Base-by-base conservation (phyloP, 2,329 filamentous ascomycete species). In the Xylaria sp. region DNA sequence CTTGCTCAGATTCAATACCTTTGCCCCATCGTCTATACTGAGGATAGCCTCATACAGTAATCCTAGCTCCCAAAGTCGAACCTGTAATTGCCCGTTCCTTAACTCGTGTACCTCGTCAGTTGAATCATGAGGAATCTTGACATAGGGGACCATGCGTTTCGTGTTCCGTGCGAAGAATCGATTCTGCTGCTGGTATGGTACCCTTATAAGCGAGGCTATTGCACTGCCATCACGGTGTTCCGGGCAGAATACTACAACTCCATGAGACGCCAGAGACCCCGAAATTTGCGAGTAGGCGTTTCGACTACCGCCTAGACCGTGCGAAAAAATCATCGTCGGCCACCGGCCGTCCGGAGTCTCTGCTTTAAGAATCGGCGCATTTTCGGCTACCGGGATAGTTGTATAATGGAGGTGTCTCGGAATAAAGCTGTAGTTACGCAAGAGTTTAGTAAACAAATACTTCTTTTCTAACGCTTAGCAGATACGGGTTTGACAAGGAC, bases 251-350 rank as follows among this genome's bases (percentile, higher is more conserved):
- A 97, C 93, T 8, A 96, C 89, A 25, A 94, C 85, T 50, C 94
- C 94, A 76, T 96, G 90, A 23, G 92, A 94, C 4, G 94, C 92
- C 34, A 97, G 82, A 0, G 92, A 93, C 18, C 92, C 92, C 20
- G 88, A 91, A 28, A 97, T 82, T 76, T 94, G 91, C n/a, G 92
- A 95, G 82, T 97, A 97, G 12, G 92, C 89, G 76, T 96, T 96
- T 73, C 92, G 87, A 69, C 89, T 91, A 46, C 94, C 94, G 46
- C 92, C 94, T 1, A 97, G 84, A 0, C 94, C 94, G 77, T 97
- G 94, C 1, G 93, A 96, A 81, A 97, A 97, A 71, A 97, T 84
- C 83, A 94, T 90, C 0, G 93, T 91, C 0, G 94, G 93, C 91
- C 92, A 96, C 82, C 89, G 84, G 68, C 82, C 81, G 3, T 83